Evolutionary conservation across 108 stramenopile genomes (phyloP), one percentile per base, ranked within the genome.

Genomic region (Cyclotella atomus): DNA sequence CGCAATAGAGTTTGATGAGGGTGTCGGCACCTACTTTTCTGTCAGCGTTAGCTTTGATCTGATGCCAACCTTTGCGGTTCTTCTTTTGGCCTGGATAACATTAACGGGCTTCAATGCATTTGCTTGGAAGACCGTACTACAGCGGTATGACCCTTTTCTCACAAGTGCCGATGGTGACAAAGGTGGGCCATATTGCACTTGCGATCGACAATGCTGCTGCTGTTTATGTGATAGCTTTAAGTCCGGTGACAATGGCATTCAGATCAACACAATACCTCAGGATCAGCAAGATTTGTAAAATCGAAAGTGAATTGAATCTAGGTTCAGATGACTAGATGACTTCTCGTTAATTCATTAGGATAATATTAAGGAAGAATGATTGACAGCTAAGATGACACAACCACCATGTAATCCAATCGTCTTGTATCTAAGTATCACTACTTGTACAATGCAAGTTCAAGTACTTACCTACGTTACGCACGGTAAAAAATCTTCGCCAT

Each of bases 131-230:
- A 32, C 44, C 16, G 59, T 41, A 0, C 16, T 70, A 57, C 59
- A 44, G 29, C 35, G 44, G 15, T 70, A 70, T 28, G 69, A 70
- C 44, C 56, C 59, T 6, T 70, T 70, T 61, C 29, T 57, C 21
- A 70, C 35, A 25, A 23, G 20, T 29, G 28, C 34, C 10, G 59
- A 70, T 20, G 59, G 44, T 17, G 16, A 59, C 15, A 30, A 23
- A 19, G 70, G 70, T 44, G 70, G 70, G 21, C 70, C 70, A n/a
- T 70, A 70, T 29, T 49, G 47, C n/a, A 4, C 16, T 4, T 70
- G 57, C 44, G 59, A 35, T n/a, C 59, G 57, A 6, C 20, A 30
- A 21, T 25, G 21, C 41, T 70, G 70, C 20, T 70, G 70, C 29
- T 70, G 59, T 2, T 23, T 19, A 27, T 35, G 64, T 68, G 62